Evolutionary conservation across 305 asterid genomes (phyloP).

Genomic region (Fraxinus baroniana): DNA sequence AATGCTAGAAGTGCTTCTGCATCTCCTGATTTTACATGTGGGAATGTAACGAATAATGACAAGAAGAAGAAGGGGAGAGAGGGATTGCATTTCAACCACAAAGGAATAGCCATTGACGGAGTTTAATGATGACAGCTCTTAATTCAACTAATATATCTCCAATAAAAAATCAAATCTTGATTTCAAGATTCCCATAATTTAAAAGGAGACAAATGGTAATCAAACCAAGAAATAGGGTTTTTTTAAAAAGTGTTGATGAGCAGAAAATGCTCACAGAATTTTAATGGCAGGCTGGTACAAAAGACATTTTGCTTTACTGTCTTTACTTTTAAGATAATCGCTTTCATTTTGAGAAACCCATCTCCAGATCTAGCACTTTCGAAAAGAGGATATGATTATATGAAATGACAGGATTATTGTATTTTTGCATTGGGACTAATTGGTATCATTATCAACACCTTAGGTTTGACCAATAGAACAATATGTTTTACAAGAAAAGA

Average conservation of each 20-base stretch:
- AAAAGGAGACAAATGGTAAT: background rate
- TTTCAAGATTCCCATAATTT: conserved; percentile 12
- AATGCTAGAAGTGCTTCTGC: conserved; percentile 63
- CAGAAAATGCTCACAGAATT: conserved; percentile 23
- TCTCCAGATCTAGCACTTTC: conserved; percentile 40
- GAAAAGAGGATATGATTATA: conserved; percentile 23
- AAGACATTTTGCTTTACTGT: conserved; percentile 29
- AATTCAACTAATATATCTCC: background rate
- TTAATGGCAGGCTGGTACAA: conserved; percentile 25
- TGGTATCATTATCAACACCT: conserved; percentile 47
- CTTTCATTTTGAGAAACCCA: conserved; percentile 9
- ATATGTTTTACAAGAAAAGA: conserved; percentile 13
- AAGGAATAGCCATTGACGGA: conserved; percentile 21
- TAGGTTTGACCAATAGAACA: conserved; percentile 34
- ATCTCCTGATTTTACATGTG: conserved; percentile 58
- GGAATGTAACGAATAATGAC: conserved; percentile 22
- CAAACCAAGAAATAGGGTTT: background rate
- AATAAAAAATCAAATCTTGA: conserved; percentile 16
- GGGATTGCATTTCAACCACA: conserved; percentile 19
- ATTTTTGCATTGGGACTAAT: conserved; percentile 25
- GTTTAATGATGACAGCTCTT: conserved; percentile 1
- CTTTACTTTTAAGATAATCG: conserved; percentile 18
- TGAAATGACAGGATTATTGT: conserved; percentile 19
- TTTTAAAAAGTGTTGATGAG: conserved; percentile 16
- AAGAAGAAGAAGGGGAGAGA: conserved; percentile 19